Conservation (phyloP, 2,329 filamentous ascomycete species). For the Alternaria incomplexa region DNA sequence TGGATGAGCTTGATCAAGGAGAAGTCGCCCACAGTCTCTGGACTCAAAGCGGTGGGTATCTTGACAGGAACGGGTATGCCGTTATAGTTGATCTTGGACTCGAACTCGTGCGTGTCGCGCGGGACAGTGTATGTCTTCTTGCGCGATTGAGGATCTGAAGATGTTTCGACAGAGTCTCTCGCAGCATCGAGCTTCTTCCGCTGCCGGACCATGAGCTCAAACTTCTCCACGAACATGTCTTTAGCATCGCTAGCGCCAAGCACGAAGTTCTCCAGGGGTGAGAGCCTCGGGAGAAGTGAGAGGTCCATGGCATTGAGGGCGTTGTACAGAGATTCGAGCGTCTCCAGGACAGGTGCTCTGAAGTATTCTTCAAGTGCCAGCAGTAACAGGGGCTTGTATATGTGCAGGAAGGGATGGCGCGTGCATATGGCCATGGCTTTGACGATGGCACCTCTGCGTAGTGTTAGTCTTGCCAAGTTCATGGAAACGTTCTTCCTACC, state of each 20-base stretch:
- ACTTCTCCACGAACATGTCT: constrained; percentile 97
- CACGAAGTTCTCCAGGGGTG: constrained; percentile 81
- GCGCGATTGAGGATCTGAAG: constrained; percentile 46
- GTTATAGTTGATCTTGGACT: constrained; percentile 94
- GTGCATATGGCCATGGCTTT: constrained; percentile 99
- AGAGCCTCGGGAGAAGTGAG: constrained; percentile 87
- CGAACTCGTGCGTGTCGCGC: constrained; percentile 96
- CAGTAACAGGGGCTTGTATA: constrained; percentile 95
- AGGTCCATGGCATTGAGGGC: constrained; percentile 97
- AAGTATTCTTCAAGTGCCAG: constrained; percentile 97
- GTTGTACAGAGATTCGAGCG: constrained; percentile 84
- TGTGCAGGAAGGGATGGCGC: constrained; percentile 94
- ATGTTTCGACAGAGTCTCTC: constrained; percentile 37
- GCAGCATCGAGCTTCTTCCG: constrained; percentile 70
- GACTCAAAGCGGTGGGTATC: constrained; percentile 89
- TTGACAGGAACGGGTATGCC: constrained; percentile 97
- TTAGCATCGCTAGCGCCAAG: constrained; percentile 91
- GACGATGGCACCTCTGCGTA: constrained; percentile 80
- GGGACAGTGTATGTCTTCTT: constrained; percentile 76
- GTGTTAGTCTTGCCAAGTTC: constrained; percentile 14
- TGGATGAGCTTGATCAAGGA: constrained; percentile 97
- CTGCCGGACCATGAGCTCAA: constrained; percentile 90
- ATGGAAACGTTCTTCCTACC: constrained; percentile 47
- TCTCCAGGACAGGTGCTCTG: constrained; percentile 86
- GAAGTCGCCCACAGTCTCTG: constrained; percentile 96